Conservation (phyloP, 768 basidiomycete genomes). For the Lentinula lateritia region DNA sequence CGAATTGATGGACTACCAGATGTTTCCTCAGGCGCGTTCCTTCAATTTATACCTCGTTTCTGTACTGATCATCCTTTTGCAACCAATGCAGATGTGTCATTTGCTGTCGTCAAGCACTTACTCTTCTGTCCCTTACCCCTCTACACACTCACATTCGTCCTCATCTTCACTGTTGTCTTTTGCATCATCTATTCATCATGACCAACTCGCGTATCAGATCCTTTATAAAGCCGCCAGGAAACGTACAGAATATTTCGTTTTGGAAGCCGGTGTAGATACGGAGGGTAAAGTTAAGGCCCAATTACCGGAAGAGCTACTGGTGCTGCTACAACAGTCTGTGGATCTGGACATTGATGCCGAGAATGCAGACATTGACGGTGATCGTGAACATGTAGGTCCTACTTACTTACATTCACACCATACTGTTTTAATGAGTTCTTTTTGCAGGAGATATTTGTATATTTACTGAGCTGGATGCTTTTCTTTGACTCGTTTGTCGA, state of each 20-base stretch:
- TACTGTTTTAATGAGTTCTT: constrained; percentile 7
- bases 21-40: constrained; percentile 52
- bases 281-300: constrained; percentile 48
- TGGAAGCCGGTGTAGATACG: constrained; percentile 79
- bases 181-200: constrained; percentile 32
- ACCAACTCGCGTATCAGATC: constrained; percentile 73
- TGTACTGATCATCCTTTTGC: neutral
- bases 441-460: constrained; percentile 49
- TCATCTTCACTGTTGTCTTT: constrained; percentile 27
- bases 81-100: constrained; percentile 61
- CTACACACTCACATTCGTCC: neutral
- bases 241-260: constrained; percentile 77
- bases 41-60: neutral
- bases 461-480: constrained; percentile 88
- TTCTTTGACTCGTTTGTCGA: constrained; percentile 78
- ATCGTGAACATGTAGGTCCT: constrained; percentile 31
- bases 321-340: constrained; percentile 49
- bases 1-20: constrained; percentile 55
- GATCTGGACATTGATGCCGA: constrained; percentile 18
- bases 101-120: constrained; percentile 57
- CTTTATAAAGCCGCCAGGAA: constrained; percentile 64
- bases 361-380: constrained; percentile 25
- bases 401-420: neutral
- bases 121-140: neutral
- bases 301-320: constrained; percentile 64